These are phyloP conservation scores for Tripterygium wilfordii DNA, from an alignment of 177 flowering plant genomes.

Conservation along the genomic window DNA sequence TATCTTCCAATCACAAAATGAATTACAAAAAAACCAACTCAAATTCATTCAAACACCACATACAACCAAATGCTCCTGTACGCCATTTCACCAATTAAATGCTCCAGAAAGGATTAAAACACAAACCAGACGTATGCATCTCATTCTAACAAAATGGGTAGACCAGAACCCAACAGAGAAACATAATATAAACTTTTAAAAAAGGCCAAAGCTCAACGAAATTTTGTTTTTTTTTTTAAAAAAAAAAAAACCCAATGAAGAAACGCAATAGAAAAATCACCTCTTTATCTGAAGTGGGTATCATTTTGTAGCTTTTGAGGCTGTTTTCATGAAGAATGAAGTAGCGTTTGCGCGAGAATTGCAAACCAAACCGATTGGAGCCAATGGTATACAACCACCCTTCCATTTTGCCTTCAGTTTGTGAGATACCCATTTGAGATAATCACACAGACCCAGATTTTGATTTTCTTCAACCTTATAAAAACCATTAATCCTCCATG, in stretches of 20 bases:
- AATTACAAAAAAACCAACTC: neutral
- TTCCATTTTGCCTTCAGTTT: conserved; percentile 35
- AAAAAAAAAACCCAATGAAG: neutral
- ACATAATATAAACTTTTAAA: too few species aligned
- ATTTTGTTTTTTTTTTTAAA: too few species aligned
- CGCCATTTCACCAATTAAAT: neutral
- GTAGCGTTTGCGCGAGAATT: conserved; percentile 45
- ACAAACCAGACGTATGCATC: too few species aligned
- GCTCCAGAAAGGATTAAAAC: too few species aligned
- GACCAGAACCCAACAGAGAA: too few species aligned
- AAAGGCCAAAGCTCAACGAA: too few species aligned
- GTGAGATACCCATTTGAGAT: conserved; percentile 20
- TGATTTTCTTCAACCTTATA: too few species aligned
- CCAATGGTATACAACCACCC: conserved; percentile 56
- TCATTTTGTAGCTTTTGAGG: conserved; percentile 40
- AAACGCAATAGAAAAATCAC: conserved; percentile 11
- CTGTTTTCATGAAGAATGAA: conserved; percentile 30
- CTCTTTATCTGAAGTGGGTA: conserved; percentile 30
- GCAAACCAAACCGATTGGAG: conserved; percentile 41
- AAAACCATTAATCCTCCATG: neutral
- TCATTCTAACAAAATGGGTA: too few species aligned
- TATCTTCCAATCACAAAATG: neutral
- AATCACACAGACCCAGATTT: neutral
- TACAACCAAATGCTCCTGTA: neutral
- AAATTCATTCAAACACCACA: too few species aligned